Evolutionary conservation across 495 filamentous ascomycete species (phyloP).

Genomic region (Penicillium diatomitis): DNA sequence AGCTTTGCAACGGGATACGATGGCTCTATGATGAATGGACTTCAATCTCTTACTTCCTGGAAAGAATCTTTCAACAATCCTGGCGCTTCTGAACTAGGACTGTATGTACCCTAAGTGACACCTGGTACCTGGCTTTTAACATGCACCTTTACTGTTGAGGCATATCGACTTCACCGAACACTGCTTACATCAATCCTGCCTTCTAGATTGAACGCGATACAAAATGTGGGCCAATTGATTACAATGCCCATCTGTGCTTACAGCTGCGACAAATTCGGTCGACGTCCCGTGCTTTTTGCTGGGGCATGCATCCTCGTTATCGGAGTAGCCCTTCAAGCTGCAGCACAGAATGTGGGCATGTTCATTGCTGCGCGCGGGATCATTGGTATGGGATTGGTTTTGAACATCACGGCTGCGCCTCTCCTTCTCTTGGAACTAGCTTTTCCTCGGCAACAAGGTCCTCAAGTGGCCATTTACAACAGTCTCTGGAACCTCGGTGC

Average conservation of each 20-base stretch:
- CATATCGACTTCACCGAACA: no score
- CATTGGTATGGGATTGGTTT: constrained; percentile 18
- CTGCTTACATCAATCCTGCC: neutral
- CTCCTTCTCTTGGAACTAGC: constrained; percentile 23
- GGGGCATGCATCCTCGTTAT: constrained; percentile 13
- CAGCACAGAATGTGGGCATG: constrained; percentile 13
- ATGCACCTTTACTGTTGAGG: neutral
- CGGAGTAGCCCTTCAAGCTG: constrained; percentile 12
- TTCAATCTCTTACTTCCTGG: constrained; percentile 6
- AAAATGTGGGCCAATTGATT: constrained; percentile 13
- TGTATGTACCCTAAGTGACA: constrained; percentile 2
- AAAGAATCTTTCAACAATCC: constrained; percentile 8
- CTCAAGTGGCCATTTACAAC: constrained; percentile 41
- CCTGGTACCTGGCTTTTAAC: neutral
- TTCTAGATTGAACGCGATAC: constrained; percentile 11
- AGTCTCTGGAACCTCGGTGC: constrained; percentile 54
- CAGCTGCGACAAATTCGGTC: constrained; percentile 14
- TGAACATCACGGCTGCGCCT: constrained; percentile 13
- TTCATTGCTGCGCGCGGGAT: constrained; percentile 18
- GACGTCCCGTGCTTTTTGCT: constrained; percentile 8
- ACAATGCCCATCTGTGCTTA: constrained; percentile 7
- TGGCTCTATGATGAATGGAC: constrained; percentile 13
- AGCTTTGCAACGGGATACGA: constrained; percentile 13
- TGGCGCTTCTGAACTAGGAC: constrained; percentile 10
- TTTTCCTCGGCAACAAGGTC: constrained; percentile 19